Evolutionary conservation across 768 basidiomycete genomes (phyloP).

Genomic region (Serendipita sp.): DNA sequence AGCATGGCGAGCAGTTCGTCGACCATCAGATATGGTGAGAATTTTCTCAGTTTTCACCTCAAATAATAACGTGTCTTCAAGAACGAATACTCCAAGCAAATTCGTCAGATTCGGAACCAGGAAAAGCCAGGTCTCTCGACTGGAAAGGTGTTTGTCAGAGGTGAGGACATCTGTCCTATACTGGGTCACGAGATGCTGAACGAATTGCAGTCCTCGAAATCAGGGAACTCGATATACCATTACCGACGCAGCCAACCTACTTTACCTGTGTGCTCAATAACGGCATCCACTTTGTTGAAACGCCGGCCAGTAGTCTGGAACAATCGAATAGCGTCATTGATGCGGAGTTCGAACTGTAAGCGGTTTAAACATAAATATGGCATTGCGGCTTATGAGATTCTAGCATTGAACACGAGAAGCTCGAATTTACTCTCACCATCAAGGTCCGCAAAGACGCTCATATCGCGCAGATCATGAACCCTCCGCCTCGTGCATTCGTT

Average conservation of each 20-base stretch:
- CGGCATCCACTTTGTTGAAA: constrained; percentile 90
- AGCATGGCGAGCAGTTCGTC: constrained; percentile 76
- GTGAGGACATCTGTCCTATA: constrained; percentile 24
- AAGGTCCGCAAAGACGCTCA: constrained; percentile 80
- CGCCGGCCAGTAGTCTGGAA: constrained; percentile 53
- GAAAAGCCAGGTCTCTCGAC: constrained; percentile 66
- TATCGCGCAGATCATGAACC: constrained; percentile 35
- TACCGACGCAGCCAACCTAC: constrained; percentile 59
- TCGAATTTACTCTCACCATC: constrained; percentile 84
- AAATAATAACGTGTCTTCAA: constrained; percentile 19
- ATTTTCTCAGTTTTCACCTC: constrained; percentile 8
- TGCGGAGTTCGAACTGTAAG: constrained; percentile 84
- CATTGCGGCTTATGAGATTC: neutral
- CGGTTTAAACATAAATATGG: constrained; percentile 9
- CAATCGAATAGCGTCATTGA: constrained; percentile 45
- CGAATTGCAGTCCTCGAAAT: constrained; percentile 51
- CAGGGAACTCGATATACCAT: constrained; percentile 55
- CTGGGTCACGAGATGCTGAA: neutral
- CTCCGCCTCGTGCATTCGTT: constrained; percentile 23
- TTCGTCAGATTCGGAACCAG: constrained; percentile 62
- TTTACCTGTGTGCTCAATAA: constrained; percentile 87
- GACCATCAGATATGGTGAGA: constrained; percentile 91
- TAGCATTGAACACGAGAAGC: constrained; percentile 85
- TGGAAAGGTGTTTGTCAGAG: constrained; percentile 91
- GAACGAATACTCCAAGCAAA: constrained; percentile 91